Evolutionary conservation across 345 rosid genomes (phyloP).

Genomic region (Brassica rapa): DNA sequence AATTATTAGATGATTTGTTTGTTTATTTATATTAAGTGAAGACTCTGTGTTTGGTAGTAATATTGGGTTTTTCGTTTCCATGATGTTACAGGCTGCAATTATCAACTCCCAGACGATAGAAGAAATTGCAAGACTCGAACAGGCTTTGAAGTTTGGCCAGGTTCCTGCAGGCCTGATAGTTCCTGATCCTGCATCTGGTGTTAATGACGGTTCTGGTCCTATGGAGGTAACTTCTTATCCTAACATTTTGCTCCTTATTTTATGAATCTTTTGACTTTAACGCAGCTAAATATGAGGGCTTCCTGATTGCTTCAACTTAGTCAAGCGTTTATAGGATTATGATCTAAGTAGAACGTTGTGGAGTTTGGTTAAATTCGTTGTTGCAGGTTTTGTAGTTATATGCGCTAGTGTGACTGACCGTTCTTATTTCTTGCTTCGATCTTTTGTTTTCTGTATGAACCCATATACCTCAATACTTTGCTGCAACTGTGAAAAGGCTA

Average conservation of each 20-base stretch:
- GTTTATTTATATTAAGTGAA: conserved; percentile 4
- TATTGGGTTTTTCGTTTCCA: conserved; percentile 17
- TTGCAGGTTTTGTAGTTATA: not conserved
- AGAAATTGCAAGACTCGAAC: conserved; percentile 98
- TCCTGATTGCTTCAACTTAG: not conserved
- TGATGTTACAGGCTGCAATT: conserved; percentile 86
- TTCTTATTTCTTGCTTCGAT: not conserved
- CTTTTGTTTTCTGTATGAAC: not conserved
- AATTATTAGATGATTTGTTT: not conserved
- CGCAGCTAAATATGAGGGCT: not conserved
- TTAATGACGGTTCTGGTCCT: conserved; percentile 55
- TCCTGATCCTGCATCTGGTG: conserved; percentile 47
- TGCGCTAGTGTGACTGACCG: not conserved
- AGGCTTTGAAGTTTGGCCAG: conserved; percentile 94
- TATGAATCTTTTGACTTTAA: not conserved
- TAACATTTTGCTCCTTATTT: not conserved
- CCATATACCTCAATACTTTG: not conserved
- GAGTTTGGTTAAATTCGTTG: not conserved
- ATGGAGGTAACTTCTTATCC: conserved; percentile 54
- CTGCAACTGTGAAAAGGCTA: not conserved
- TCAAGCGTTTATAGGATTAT: not conserved
- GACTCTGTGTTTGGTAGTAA: conserved; percentile 25
- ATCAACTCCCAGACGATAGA: conserved; percentile 98
- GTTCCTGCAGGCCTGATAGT: conserved; percentile 81
- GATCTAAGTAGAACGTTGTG: not conserved